Evolutionary conservation across 2,329 filamentous ascomycete species (phyloP).

Genomic region (Fusarium anguioides): DNA sequence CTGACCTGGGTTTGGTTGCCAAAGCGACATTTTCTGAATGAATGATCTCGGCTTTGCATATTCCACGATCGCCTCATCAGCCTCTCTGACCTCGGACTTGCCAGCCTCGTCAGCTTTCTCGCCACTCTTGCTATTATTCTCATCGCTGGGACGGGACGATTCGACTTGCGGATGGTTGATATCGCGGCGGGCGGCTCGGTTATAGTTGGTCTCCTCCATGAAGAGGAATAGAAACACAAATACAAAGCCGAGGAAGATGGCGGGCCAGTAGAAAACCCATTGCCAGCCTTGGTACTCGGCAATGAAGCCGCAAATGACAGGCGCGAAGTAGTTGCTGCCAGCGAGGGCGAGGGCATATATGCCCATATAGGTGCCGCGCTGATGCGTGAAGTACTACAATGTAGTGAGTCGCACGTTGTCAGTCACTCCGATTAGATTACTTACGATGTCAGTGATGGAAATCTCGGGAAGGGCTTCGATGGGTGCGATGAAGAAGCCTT

Average conservation of each 20-base stretch:
- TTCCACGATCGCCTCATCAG: not conserved
- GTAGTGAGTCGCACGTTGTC: not conserved
- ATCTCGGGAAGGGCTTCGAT: slow-evolving; percentile 61
- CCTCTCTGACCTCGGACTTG: slow-evolving; percentile 12
- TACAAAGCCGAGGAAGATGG: slow-evolving; percentile 52
- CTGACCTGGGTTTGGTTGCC: slow-evolving; percentile 50
- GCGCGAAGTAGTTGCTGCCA: slow-evolving; percentile 57
- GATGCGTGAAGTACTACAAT: slow-evolving; percentile 52
- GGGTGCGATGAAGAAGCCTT: slow-evolving; percentile 57
- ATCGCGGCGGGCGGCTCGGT: slow-evolving; percentile 42
- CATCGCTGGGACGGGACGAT: not conserved
- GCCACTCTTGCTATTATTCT: not conserved
- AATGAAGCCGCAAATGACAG: slow-evolving; percentile 58
- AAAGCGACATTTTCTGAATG: slow-evolving; percentile 55
- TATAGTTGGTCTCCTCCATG: slow-evolving; percentile 69
- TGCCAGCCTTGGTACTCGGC: slow-evolving; percentile 54
- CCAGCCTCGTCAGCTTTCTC: not conserved
- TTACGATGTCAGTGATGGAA: slow-evolving; percentile 55
- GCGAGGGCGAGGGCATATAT: slow-evolving; percentile 55
- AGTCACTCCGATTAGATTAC: fast-evolving
- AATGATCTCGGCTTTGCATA: slow-evolving; percentile 51
- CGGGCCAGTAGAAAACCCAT: slow-evolving; percentile 58
- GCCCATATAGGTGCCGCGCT: slow-evolving; percentile 57
- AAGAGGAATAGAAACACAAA: slow-evolving; percentile 62
- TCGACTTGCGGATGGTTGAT: not conserved